Percentiles rank a stretch among this genome's conserved stretches.
These are phyloP conservation scores for Saccharomyces hybrid DNA, from an alignment of 1,139 yeast genomes.

Conservation along the genomic window DNA sequence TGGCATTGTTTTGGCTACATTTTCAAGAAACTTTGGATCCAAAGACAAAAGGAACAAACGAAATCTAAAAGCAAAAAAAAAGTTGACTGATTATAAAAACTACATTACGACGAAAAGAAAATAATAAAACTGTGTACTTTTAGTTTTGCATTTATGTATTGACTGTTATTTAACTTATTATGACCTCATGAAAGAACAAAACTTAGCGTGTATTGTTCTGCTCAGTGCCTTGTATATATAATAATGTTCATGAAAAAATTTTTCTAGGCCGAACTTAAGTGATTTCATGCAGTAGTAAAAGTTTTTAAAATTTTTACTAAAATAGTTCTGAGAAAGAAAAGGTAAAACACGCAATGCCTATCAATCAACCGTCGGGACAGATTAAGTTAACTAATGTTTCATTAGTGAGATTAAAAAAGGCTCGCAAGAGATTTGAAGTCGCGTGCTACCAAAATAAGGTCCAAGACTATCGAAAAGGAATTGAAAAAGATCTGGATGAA, in stretches of 20 bases:
- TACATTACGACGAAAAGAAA: background rate
- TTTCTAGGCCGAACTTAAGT: background rate
- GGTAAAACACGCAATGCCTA: conserved; percentile 27
- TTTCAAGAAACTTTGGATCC: background rate
- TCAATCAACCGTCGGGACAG: conserved; percentile 83
- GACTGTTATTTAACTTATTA: background rate
- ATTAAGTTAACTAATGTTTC: conserved; percentile 92
- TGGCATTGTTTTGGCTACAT: background rate
- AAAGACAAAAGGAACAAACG: background rate
- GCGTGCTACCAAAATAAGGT: conserved; percentile 97
- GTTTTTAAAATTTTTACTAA: background rate
- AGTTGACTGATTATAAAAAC: background rate
- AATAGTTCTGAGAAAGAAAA: background rate
- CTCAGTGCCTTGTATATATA: background rate
- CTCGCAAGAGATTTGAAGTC: conserved; percentile 83
- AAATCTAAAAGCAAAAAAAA: background rate
- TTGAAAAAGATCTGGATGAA: conserved; percentile 89
- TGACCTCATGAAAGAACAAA: background rate
- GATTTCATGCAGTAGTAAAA: background rate
- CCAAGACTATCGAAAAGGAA: conserved; percentile 85
- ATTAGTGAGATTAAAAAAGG: conserved; percentile 81
- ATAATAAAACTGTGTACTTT: background rate
- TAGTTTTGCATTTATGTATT: background rate
- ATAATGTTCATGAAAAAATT: background rate
- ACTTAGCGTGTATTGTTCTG: background rate